These are phyloP conservation scores for Hanseniaspora taiwanica DNA, from an alignment of 805 yeast genomes.

Conservation along the genomic window DNA sequence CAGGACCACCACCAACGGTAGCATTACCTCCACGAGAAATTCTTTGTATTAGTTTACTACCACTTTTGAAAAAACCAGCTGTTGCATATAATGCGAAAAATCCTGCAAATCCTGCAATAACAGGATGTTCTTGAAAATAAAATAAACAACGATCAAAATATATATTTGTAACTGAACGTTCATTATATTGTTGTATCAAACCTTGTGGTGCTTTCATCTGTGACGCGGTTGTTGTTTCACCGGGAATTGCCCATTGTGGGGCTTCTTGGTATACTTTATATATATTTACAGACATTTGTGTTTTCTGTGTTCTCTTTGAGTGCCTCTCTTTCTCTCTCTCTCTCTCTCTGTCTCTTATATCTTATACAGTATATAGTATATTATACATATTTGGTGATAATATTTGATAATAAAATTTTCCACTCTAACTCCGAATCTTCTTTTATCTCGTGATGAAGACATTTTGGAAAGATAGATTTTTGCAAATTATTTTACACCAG, in stretches of 20 bases:
- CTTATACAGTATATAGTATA: no score
- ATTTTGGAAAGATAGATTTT: no score
- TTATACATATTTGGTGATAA: no score
- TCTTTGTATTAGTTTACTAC: constrained; percentile 11
- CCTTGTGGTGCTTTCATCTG: no score
- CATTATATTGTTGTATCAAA: constrained; percentile 10
- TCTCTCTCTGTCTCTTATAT: no score
- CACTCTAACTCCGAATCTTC: no score
- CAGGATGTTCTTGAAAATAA: constrained; percentile 65
- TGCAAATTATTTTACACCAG: no score
- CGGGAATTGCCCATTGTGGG: constrained; percentile 2
- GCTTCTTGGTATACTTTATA: constrained; percentile 2
- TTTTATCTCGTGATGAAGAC: no score
- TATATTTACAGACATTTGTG: background rate
- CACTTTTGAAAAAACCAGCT: constrained; percentile 51
- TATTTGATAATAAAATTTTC: no score
- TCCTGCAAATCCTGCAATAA: constrained; percentile 56
- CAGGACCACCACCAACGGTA: constrained; percentile 31
- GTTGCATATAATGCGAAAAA: constrained; percentile 49
- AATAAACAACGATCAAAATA: constrained; percentile 49
- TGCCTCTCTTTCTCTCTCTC: background rate
- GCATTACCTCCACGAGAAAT: constrained; percentile 11
- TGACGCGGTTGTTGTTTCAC: constrained; percentile 7
- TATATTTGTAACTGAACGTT: constrained; percentile 32
- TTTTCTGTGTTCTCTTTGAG: background rate